These are phyloP conservation scores for Astrocystis sublimbata DNA, from an alignment of 495 filamentous ascomycete genomes.

Conservation along the genomic window DNA sequence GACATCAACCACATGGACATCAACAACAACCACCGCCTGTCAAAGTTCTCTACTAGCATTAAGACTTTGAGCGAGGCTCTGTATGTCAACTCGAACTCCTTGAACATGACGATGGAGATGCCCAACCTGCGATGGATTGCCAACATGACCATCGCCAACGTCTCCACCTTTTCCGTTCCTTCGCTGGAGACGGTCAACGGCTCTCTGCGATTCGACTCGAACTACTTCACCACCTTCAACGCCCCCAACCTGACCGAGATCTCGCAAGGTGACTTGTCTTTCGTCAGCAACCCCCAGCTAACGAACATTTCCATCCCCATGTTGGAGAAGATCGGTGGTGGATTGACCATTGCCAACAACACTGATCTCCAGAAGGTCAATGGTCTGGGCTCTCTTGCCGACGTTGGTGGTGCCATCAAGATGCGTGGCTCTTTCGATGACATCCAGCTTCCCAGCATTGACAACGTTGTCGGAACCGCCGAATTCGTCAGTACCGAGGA, in stretches of 20 bases:
- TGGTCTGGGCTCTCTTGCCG: conserved; percentile 64
- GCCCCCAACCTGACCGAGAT: conserved; percentile 80
- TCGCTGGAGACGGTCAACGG: conserved; percentile 75
- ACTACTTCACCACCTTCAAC: conserved; percentile 64
- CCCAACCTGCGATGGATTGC: conserved; percentile 74
- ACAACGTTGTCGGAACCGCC: conserved; percentile 81
- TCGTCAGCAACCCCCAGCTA: conserved; percentile 75
- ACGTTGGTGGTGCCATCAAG: conserved; percentile 83
- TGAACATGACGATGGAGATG: conserved; percentile 59
- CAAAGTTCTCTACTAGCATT: conserved; percentile 69
- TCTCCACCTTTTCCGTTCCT: conserved; percentile 70
- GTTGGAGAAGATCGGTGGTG: conserved; percentile 71
- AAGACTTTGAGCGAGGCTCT: conserved; percentile 64
- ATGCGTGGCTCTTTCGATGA: conserved; percentile 80
- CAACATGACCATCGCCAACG: conserved; percentile 89
- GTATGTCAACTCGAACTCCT: conserved; percentile 65
- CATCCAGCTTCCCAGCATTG: conserved; percentile 68
- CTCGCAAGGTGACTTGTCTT: conserved; percentile 66
- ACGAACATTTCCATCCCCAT: conserved; percentile 72
- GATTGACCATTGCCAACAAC: conserved; percentile 86
- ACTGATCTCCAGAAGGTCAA: conserved; percentile 63
- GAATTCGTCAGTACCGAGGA: conserved; percentile 75
- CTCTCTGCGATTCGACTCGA: conserved; percentile 81
- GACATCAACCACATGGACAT: conserved; percentile 64
- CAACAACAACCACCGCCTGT: conserved; percentile 77